A percentile compares a stretch with the other conserved stretches of the same genome.
Conservation (phyloP, 441 rosid species). For the Eruca vesicaria region DNA sequence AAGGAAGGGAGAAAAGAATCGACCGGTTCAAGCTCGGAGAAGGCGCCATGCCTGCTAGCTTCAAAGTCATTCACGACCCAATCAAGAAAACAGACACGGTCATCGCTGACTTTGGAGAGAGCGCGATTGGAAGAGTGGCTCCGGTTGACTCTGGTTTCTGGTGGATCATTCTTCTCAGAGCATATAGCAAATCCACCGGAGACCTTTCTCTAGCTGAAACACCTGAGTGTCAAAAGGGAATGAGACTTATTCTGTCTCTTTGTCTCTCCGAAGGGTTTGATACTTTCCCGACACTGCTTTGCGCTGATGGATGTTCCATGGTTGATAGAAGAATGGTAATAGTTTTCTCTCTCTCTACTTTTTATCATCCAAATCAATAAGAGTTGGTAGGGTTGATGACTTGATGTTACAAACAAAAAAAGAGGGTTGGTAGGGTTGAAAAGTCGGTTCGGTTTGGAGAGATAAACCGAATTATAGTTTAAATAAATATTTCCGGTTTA, state of each 20-base stretch:
- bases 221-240: slow-evolving; percentile 36
- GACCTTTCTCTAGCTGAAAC: slow-evolving; percentile 31
- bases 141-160: slow-evolving; percentile 41
- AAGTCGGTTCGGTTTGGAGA: not conserved
- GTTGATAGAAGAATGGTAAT: slow-evolving; percentile 37
- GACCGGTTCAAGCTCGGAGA: slow-evolving; percentile 37
- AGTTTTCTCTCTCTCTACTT: not conserved
- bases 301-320: slow-evolving; percentile 40
- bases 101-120: slow-evolving; percentile 35
- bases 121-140: slow-evolving; percentile 40
- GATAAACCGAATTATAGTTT: not conserved
- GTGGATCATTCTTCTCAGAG: slow-evolving; percentile 40
- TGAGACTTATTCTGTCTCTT: slow-evolving; percentile 34
- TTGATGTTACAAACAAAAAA: too few relatives aligned
- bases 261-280: slow-evolving; percentile 40
- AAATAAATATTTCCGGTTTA: not conserved
- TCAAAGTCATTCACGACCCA: slow-evolving; percentile 36
- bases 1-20: slow-evolving; percentile 33
- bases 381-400: not conserved
- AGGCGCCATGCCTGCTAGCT: slow-evolving; percentile 40
- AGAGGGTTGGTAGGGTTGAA: not conserved
- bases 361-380: not conserved
- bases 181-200: slow-evolving; percentile 37
- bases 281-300: slow-evolving; percentile 37
- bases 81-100: slow-evolving; percentile 26